A percentile compares a stretch with the other conserved stretches of the same genome.
These are phyloP conservation scores for Cladosporium sp. DNA, from an alignment of 2,329 filamentous ascomycete genomes.

Conservation along the genomic window DNA sequence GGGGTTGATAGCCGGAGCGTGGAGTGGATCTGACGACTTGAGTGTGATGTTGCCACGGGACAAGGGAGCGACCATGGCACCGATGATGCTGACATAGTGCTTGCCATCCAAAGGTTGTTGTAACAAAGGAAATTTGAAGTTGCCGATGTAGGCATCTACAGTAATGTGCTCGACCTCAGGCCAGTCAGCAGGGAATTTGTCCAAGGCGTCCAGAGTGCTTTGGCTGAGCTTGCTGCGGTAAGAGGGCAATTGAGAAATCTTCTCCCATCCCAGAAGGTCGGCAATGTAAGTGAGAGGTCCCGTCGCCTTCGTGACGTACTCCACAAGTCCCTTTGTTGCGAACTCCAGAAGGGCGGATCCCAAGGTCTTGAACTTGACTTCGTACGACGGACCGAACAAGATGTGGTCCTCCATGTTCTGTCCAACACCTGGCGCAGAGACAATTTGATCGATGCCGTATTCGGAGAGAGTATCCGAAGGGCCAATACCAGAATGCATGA, in stretches of 20 bases:
- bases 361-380: neutral
- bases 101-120: slow-evolving; percentile 25
- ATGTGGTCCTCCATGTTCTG: slow-evolving; percentile 29
- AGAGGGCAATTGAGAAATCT: slow-evolving; percentile 19
- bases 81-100: slow-evolving; percentile 31
- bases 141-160: slow-evolving; percentile 12
- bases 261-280: slow-evolving; percentile 25
- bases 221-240: slow-evolving; percentile 6
- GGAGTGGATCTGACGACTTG: slow-evolving; percentile 22
- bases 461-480: slow-evolving; percentile 28
- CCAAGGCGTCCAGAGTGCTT: slow-evolving; percentile 13
- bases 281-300: slow-evolving; percentile 22
- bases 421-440: slow-evolving; percentile 27
- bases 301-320: slow-evolving; percentile 3
- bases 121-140: slow-evolving; percentile 17
- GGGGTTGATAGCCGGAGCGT: slow-evolving; percentile 31
- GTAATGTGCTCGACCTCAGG: slow-evolving; percentile 29
- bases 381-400: slow-evolving; percentile 32
- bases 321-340: neutral
- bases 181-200: slow-evolving; percentile 31
- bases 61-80: slow-evolving; percentile 30
- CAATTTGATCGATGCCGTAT: slow-evolving; percentile 27
- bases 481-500: slow-evolving; percentile 31
- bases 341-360: neutral
- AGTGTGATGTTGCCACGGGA: slow-evolving; percentile 36